Conservation (phyloP, 148 eudicot species). For the Fagopyrum tataricum region DNA sequence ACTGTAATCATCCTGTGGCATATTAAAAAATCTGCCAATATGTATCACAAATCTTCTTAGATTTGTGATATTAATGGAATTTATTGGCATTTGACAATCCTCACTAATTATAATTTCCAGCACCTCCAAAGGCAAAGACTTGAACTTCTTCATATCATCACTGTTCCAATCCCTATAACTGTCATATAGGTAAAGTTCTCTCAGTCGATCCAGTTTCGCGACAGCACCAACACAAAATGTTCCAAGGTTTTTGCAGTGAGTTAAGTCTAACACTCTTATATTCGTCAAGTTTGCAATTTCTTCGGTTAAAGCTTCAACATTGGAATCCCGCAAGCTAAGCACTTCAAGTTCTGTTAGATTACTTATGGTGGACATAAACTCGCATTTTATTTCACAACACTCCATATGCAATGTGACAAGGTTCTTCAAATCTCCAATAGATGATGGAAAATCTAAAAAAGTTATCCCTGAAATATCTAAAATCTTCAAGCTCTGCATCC, state of each 20-base stretch:
- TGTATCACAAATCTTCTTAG: neutral
- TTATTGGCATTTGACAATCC: neutral
- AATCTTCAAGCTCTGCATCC: neutral
- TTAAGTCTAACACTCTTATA: neutral
- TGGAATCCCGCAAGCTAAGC: neutral
- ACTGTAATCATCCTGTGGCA: too few relatives aligned
- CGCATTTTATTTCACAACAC: neutral
- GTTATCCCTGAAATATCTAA: neutral
- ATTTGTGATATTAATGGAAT: neutral
- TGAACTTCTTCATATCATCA: neutral
- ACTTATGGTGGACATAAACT: neutral
- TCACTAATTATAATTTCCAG: neutral
- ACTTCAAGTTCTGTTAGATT: neutral
- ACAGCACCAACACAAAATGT: neutral
- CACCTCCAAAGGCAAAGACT: neutral
- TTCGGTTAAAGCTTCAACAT: neutral
- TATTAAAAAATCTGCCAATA: neutral
- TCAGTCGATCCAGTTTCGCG: neutral
- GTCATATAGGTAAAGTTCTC: neutral
- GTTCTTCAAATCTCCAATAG: neutral
- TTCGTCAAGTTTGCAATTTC: neutral
- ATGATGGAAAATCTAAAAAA: neutral
- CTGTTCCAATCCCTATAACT: neutral
- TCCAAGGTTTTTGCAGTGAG: neutral
- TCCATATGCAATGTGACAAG: constrained; percentile 7